Base-by-base conservation (phyloP, 176 grass and related monocot species). In the Musa troglodytarum region DNA sequence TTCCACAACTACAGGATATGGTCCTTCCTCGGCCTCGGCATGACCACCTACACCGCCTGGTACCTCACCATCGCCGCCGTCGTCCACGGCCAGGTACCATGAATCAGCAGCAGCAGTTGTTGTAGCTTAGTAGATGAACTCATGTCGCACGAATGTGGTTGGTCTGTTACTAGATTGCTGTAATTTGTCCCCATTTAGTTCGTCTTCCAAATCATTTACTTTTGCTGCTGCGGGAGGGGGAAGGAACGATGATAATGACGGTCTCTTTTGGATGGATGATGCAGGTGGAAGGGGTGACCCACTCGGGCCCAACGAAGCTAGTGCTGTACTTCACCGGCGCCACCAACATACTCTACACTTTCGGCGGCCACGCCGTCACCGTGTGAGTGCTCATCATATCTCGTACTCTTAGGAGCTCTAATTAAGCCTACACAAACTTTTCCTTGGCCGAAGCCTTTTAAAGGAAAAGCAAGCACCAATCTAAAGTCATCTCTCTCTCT, bases 311-410 rank as follows among this genome's bases (percentile, higher is more conserved):
- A 19, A 59, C 61, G 50, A 89, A 85, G 79, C 87, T 87, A 51
- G 84, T 93, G 19, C 82, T 93, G 52, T 93, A 93, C 85, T 93
- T 93, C 90, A 93, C 90, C 82, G 90, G 90, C 80, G 90, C 90
- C 61, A 93, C 90, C 74, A 93, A 93, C 85, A 93, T 93, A 74
- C 90, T 93, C 77, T 93, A 93, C 90, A 93, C 90, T 54, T 93
- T 93, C 85, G 90, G 90, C 29, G 90, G 90, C 11, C 90, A 93
- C 80, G 90, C 90, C 24, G 90, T 93, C 82, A 93, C 90, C 11
- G 90, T 93, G 90, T 93, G 89, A 92, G 90, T 72, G 17, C 25
- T 5, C 68, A 49, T 70, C 25, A 21, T 51, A 10, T 51, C 49
- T 11, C 13, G 14, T 17, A 43, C 65, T 29, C 11, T 15, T 29